phyloP scores from a whole-genome alignment of 805 yeast genomes.

The Debaryomyces castellii region DNA sequence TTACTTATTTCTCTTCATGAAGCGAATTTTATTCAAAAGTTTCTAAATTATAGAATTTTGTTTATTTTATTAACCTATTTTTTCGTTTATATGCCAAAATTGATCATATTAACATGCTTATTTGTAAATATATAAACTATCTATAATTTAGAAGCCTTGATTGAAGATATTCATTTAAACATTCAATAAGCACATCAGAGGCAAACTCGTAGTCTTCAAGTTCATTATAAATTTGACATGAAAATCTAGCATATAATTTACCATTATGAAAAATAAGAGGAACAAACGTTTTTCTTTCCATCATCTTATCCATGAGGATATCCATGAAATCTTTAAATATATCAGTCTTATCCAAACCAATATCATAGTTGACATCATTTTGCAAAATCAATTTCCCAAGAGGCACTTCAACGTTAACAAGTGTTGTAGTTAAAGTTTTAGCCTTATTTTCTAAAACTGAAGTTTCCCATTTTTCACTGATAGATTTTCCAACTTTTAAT shows the following conservation, averaged over 20 bases:
- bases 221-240: slow-evolving; percentile 57
- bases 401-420: slow-evolving; percentile 8
- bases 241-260: slow-evolving; percentile 41
- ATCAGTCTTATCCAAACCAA: background rate
- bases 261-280: slow-evolving; percentile 45
- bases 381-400: background rate
- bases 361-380: background rate
- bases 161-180: background rate
- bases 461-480: slow-evolving; percentile 4
- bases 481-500: background rate
- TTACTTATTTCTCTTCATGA: background rate
- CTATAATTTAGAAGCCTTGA: no score
- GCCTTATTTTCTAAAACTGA: slow-evolving; percentile 1
- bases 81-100: background rate
- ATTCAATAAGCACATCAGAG: slow-evolving; percentile 29
- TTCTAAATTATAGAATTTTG: background rate
- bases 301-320: background rate
- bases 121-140: no score
- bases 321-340: background rate
- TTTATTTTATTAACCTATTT: no score
- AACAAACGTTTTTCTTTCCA: slow-evolving; percentile 44
- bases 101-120: background rate
- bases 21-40: background rate
- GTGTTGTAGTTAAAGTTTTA: slow-evolving; percentile 4
- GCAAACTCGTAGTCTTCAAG: slow-evolving; percentile 54